Conservation (phyloP, 2,329 filamentous ascomycete genomes). For the Thielaviopsis cerberus region DNA sequence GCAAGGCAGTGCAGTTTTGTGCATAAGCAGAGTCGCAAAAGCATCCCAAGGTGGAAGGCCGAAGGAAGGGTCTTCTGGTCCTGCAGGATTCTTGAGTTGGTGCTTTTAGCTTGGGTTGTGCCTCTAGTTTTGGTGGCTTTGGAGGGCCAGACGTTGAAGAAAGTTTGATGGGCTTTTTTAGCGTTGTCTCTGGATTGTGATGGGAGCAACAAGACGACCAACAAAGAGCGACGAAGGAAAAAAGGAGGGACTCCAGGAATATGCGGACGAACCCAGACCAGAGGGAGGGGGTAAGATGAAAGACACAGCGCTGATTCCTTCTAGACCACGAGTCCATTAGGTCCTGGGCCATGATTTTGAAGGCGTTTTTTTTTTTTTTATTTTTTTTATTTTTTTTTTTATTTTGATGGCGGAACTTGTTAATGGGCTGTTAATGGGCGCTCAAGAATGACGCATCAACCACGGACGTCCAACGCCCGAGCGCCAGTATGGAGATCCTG, state of each 20-base stretch:
- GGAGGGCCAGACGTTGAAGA: not conserved
- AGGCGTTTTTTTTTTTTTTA: too few relatives aligned
- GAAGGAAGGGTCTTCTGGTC: not conserved
- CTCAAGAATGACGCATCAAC: not conserved
- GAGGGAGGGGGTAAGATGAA: not conserved
- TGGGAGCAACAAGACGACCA: not conserved
- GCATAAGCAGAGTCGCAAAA: not conserved
- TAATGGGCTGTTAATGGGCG: too few relatives aligned
- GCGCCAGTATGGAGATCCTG: not conserved
- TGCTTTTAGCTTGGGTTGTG: not conserved
- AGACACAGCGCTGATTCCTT: too few relatives aligned
- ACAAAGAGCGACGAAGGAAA: not conserved
- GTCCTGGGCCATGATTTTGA: too few relatives aligned
- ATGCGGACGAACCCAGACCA: not conserved
- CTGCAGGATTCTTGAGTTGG: not conserved
- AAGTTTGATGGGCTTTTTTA: not conserved
- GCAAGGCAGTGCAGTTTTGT: not conserved
- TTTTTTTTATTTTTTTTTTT: too few relatives aligned
- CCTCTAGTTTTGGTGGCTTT: not conserved
- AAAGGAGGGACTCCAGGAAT: not conserved
- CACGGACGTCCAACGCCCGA: not conserved
- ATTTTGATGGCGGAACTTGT: too few relatives aligned
- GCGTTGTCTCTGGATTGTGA: not conserved
- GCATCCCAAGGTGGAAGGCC: not conserved
- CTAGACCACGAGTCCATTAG: not conserved